phyloP scores from a whole-genome alignment of 345 rosid genomes.

The Anacardium occidentale region DNA sequence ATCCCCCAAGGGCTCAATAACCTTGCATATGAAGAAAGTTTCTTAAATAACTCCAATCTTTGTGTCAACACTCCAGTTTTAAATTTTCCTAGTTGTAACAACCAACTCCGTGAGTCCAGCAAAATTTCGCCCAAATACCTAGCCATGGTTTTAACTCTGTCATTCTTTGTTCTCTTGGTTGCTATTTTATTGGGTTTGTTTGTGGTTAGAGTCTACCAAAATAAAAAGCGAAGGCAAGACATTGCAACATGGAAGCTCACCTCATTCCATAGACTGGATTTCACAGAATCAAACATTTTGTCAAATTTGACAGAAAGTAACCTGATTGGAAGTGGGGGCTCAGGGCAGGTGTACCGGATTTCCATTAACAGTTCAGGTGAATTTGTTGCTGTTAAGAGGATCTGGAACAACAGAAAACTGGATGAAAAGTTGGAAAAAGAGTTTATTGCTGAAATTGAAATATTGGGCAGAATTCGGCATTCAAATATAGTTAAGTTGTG shows the following conservation, averaged over 20 bases:
- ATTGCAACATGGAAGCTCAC: constrained; percentile 75
- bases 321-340: constrained; percentile 87
- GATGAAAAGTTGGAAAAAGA: constrained; percentile 69
- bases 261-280: constrained; percentile 67
- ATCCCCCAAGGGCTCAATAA: constrained; percentile 56
- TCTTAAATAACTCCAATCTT: constrained; percentile 64
- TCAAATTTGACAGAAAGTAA: constrained; percentile 61
- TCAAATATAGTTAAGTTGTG: constrained; percentile 74
- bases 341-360: constrained; percentile 77
- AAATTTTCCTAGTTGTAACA: constrained; percentile 54
- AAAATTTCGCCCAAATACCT: constrained; percentile 46
- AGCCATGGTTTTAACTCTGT: constrained; percentile 44
- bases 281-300: constrained; percentile 57
- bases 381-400: constrained; percentile 82
- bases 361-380: constrained; percentile 37
- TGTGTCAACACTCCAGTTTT: constrained; percentile 53
- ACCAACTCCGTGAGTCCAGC: constrained; percentile 20
- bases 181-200: constrained; percentile 36
- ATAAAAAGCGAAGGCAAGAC: constrained; percentile 35
- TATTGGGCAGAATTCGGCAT: constrained; percentile 73
- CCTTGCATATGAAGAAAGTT: constrained; percentile 64
- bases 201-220: constrained; percentile 41
- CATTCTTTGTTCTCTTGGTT: constrained; percentile 31
- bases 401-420: constrained; percentile 53
- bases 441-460: constrained; percentile 74